These are phyloP conservation scores for Aspergillus chevalieri DNA, from an alignment of 2,329 filamentous ascomycete species.

Conservation along the genomic window DNA sequence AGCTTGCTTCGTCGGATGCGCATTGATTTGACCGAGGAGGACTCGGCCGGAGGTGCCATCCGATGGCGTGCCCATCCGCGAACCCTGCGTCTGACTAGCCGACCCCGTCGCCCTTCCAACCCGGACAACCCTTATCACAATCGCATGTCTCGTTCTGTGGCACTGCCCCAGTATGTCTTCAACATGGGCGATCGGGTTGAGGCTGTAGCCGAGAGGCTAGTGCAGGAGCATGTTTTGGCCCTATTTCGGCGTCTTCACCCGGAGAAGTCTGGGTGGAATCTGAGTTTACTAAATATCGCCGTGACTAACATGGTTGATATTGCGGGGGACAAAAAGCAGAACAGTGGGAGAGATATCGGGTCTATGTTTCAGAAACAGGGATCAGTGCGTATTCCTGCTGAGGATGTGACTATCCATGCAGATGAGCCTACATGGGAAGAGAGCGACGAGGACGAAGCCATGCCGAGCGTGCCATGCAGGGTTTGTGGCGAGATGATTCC, in stretches of 20 bases:
- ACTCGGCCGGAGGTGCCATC: slow-evolving; percentile 28
- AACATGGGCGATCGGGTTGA: slow-evolving; percentile 54
- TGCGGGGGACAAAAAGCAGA: slow-evolving; percentile 47
- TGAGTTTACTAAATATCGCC: slow-evolving; percentile 79
- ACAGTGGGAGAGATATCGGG: slow-evolving; percentile 68
- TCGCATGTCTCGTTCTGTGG: slow-evolving; percentile 68
- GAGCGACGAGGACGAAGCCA: slow-evolving; percentile 25
- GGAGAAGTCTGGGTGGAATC: slow-evolving; percentile 65
- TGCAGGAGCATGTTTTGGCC: slow-evolving; percentile 60
- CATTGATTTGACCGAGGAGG: slow-evolving; percentile 60
- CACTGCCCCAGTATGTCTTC: slow-evolving; percentile 70
- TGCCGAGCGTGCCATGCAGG: slow-evolving; percentile 30
- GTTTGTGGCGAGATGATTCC: slow-evolving; percentile 44
- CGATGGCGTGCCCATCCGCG: slow-evolving; percentile 75
- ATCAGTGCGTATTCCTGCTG: slow-evolving; percentile 46
- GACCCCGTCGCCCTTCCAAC: slow-evolving; percentile 50
- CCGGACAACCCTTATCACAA: slow-evolving; percentile 54
- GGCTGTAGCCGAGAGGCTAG: slow-evolving; percentile 60
- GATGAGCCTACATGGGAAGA: slow-evolving; percentile 26
- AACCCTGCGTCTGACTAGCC: slow-evolving; percentile 73
- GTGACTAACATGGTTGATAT: slow-evolving; percentile 73
- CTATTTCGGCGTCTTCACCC: slow-evolving; percentile 71
- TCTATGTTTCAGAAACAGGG: slow-evolving; percentile 77
- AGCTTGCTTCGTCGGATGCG: slow-evolving; percentile 75
- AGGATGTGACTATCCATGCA: not conserved